These are phyloP conservation scores for Neckera pumila DNA, from an alignment of 225 moss, liverwort and hornwort species.

Conservation along the genomic window DNA sequence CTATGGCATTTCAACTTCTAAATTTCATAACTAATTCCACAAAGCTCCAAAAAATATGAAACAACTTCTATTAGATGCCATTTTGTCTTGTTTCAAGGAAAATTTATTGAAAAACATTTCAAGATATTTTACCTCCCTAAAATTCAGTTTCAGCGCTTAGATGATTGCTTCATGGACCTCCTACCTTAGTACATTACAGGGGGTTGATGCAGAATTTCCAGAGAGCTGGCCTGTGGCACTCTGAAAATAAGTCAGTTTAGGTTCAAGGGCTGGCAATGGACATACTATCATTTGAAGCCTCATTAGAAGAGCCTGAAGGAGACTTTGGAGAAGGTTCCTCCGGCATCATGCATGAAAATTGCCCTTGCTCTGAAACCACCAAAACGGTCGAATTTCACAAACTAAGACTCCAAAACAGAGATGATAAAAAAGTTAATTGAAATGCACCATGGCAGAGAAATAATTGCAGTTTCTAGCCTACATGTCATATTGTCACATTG, in stretches of 20 bases:
- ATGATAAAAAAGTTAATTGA: not conserved
- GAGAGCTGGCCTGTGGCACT: not conserved
- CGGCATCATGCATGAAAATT: slow-evolving; percentile 20
- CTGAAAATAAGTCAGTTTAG: not conserved
- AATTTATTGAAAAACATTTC: too few relatives aligned
- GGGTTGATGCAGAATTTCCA: not conserved
- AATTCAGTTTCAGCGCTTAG: too few relatives aligned
- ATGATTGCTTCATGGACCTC: too few relatives aligned
- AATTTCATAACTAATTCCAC: too few relatives aligned
- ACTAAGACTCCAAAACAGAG: not conserved
- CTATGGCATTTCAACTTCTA: too few relatives aligned
- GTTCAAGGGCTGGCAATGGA: not conserved
- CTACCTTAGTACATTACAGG: not conserved
- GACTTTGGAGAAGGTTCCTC: not conserved
- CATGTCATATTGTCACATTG: too few relatives aligned
- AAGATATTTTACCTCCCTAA: too few relatives aligned
- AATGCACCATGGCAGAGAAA: not conserved
- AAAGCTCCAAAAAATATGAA: too few relatives aligned
- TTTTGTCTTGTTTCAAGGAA: too few relatives aligned
- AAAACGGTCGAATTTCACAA: not conserved
- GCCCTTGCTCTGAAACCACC: slow-evolving; percentile 9
- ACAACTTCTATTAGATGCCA: too few relatives aligned
- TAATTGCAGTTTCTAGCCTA: not conserved
- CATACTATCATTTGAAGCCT: slow-evolving; percentile 2
- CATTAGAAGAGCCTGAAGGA: not conserved